These are phyloP conservation scores for Hypoxylon sp. DNA, from an alignment of 2,329 filamentous ascomycete genomes.

Conservation along the genomic window DNA sequence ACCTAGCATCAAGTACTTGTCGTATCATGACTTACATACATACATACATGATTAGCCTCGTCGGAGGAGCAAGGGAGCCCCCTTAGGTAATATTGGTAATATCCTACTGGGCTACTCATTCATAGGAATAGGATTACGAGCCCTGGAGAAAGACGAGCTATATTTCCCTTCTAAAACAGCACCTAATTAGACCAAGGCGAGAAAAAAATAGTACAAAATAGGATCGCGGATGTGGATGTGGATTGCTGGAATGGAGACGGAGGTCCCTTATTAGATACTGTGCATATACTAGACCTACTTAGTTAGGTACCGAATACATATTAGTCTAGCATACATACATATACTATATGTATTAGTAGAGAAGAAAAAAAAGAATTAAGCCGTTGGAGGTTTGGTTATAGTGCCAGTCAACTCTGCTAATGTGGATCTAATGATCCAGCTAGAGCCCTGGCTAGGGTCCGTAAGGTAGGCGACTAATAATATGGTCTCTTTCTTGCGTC, in stretches of 20 bases:
- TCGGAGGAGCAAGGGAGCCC: slow-evolving; percentile 1
- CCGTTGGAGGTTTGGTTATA: slow-evolving; percentile 16
- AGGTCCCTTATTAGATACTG: slow-evolving; percentile 15
- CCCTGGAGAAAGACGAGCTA: slow-evolving; percentile 11
- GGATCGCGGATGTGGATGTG: slow-evolving; percentile 21
- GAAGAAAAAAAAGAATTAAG: slow-evolving; percentile 8
- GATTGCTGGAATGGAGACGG: slow-evolving; percentile 25
- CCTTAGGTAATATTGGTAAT: slow-evolving; percentile 9
- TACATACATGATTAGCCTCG: slow-evolving; percentile 12
- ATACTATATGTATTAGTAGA: background rate
- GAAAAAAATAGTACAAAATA: slow-evolving; percentile 15
- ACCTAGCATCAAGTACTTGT: slow-evolving; percentile 17
- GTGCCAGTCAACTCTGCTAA: slow-evolving; percentile 25
- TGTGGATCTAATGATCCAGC: slow-evolving; percentile 30
- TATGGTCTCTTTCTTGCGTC: slow-evolving; percentile 30
- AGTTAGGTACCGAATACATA: slow-evolving; percentile 33
- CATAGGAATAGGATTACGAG: slow-evolving; percentile 19
- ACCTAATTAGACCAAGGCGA: slow-evolving; percentile 9
- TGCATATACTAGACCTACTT: slow-evolving; percentile 10
- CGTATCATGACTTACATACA: slow-evolving; percentile 13
- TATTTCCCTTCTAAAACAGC: slow-evolving; percentile 10
- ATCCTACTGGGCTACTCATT: slow-evolving; percentile 9
- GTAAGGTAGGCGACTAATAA: slow-evolving; percentile 37
- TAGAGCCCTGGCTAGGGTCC: slow-evolving; percentile 31
- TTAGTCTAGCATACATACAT: slow-evolving; percentile 12